These are phyloP conservation scores for Trichoderma sp. DNA, from an alignment of 2,329 filamentous ascomycete species.

Conservation along the genomic window DNA sequence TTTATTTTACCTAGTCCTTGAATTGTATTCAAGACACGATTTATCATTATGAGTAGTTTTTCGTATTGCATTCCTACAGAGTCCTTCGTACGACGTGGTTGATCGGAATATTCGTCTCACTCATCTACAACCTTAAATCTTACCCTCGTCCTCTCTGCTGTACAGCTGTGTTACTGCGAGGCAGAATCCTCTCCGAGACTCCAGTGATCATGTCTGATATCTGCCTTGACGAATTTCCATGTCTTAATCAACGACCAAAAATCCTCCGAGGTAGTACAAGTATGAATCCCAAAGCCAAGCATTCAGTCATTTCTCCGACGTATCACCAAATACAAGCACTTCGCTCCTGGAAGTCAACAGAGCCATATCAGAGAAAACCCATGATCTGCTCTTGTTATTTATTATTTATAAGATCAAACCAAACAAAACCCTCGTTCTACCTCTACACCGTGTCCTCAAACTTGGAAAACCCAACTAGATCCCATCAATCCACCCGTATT, in stretches of 20 bases:
- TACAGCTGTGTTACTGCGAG: not conserved
- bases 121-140: not conserved
- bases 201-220: not conserved
- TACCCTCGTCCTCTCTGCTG: not conserved
- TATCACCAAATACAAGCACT: not conserved
- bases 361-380: not conserved
- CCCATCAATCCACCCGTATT: not conserved
- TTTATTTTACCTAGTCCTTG: not conserved
- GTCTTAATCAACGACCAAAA: not conserved
- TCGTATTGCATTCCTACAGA: not conserved
- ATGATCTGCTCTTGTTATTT: not conserved
- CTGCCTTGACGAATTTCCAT: not conserved
- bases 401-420: not conserved
- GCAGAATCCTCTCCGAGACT: not conserved
- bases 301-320: not conserved
- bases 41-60: not conserved
- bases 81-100: not conserved
- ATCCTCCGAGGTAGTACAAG: not conserved
- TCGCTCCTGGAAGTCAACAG: not conserved
- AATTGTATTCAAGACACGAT: not conserved
- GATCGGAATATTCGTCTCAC: not conserved
- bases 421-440: conserved; percentile 5
- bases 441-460: not conserved
- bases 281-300: not conserved
- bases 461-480: not conserved